phyloP scores from a whole-genome alignment of 768 basidiomycete species.

The Lentinula detonsa region DNA sequence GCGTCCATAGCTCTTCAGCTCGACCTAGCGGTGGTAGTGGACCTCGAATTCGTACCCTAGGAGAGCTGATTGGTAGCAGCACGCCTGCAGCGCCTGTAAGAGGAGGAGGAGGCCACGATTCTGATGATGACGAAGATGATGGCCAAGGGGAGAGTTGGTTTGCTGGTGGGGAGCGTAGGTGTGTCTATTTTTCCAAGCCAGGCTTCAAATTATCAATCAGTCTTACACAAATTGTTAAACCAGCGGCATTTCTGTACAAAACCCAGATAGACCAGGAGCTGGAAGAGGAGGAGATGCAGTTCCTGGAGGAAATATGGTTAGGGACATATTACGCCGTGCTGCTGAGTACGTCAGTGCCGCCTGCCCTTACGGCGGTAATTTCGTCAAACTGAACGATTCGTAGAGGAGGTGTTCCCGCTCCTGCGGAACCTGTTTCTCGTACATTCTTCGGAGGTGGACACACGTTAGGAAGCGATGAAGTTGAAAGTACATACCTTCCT shows the following conservation, averaged over 20 bases:
- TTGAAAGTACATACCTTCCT: slow-evolving; percentile 68
- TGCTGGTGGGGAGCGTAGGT: slow-evolving; percentile 95
- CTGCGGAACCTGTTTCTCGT: slow-evolving; percentile 10
- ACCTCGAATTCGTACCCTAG: slow-evolving; percentile 28
- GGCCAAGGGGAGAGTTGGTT: slow-evolving; percentile 69
- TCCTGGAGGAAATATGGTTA: slow-evolving; percentile 57
- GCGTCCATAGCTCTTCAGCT: neutral
- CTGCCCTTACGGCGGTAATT: neutral
- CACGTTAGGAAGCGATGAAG: slow-evolving; percentile 86
- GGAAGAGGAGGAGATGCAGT: slow-evolving; percentile 16
- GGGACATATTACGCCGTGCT: slow-evolving; percentile 75
- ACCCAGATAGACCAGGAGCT: slow-evolving; percentile 52
- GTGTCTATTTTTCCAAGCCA: neutral
- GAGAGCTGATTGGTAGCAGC: slow-evolving; percentile 20
- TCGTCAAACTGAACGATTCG: neutral
- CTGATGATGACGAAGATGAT: slow-evolving; percentile 47
- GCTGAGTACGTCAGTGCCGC: slow-evolving; percentile 45
- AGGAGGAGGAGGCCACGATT: slow-evolving; percentile 30
- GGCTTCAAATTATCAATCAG: neutral
- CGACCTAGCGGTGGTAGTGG: slow-evolving; percentile 16
- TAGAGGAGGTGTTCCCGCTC: slow-evolving; percentile 32
- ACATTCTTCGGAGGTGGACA: slow-evolving; percentile 72
- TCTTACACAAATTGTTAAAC: neutral
- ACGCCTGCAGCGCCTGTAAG: slow-evolving; percentile 11
- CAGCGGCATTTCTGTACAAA: slow-evolving; percentile 87